Percentiles rank a stretch among this genome's conserved stretches.
These are phyloP conservation scores for Forsythia suspensa DNA, from an alignment of 257 asterid genomes.

Conservation along the genomic window DNA sequence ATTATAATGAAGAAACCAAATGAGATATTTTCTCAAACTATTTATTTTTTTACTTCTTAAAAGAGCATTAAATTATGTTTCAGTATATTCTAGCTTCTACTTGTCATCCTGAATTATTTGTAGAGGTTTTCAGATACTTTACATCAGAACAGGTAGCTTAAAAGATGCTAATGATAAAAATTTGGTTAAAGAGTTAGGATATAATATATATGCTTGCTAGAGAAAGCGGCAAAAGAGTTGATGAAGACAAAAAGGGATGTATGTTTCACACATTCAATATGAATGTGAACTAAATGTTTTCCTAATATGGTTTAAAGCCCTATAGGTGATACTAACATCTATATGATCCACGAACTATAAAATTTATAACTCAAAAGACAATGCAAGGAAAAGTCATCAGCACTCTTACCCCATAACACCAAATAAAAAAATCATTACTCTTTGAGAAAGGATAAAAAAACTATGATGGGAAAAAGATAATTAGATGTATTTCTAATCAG, in stretches of 20 bases:
- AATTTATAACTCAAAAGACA: neutral
- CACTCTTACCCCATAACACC: conserved; percentile 8
- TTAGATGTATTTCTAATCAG: conserved; percentile 4
- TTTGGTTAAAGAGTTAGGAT: neutral
- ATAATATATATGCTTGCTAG: neutral
- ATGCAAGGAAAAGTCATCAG: neutral
- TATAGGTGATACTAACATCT: neutral
- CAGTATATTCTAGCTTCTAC: neutral
- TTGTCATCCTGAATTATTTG: neutral
- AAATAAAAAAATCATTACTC: neutral
- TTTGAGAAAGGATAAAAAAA: neutral
- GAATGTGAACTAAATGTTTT: neutral
- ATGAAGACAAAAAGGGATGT: neutral
- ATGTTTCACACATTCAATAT: neutral
- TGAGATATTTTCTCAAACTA: conserved; percentile 6
- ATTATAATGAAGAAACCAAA: neutral
- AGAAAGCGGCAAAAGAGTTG: neutral
- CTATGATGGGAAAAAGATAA: neutral
- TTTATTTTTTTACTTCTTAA: neutral
- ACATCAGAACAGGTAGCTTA: neutral
- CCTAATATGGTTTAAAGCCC: neutral
- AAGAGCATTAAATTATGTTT: neutral
- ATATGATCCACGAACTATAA: conserved; percentile 5
- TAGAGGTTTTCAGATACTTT: neutral
- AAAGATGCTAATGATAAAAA: neutral